Evolutionary conservation across 495 filamentous ascomycete species (phyloP).

Genomic region (Xylaria scruposa): DNA sequence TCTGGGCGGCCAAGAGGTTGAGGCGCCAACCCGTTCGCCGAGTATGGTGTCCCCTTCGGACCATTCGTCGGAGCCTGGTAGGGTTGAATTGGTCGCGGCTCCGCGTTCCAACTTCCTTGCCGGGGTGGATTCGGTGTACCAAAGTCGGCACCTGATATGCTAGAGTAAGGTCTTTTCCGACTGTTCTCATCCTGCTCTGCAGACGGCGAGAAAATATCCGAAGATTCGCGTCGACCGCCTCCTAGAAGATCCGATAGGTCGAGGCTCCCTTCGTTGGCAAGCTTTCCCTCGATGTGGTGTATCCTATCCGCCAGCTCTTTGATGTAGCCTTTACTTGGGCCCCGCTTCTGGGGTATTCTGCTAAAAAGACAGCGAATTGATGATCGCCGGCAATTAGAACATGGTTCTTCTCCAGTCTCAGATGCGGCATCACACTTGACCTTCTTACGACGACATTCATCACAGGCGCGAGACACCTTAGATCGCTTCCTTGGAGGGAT

Average conservation of each 20-base stretch:
- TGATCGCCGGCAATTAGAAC: slow-evolving; percentile 84
- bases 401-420: slow-evolving; percentile 78
- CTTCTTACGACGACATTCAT: slow-evolving; percentile 96
- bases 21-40: slow-evolving; percentile 52
- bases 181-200: slow-evolving; percentile 42
- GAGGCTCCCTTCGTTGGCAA: slow-evolving; percentile 42
- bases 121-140: slow-evolving; percentile 42
- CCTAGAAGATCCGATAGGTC: slow-evolving; percentile 41
- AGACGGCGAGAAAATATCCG: slow-evolving; percentile 46
- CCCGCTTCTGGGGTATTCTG: slow-evolving; percentile 91
- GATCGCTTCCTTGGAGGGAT: slow-evolving; percentile 81
- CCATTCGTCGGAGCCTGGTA: slow-evolving; percentile 41
- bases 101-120: slow-evolving; percentile 43
- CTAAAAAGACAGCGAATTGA: slow-evolving; percentile 84
- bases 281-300: slow-evolving; percentile 77
- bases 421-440: slow-evolving; percentile 91
- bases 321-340: slow-evolving; percentile 97
- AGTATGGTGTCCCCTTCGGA: slow-evolving; percentile 38
- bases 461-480: slow-evolving; percentile 92
- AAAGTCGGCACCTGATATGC: slow-evolving; percentile 51
- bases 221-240: slow-evolving; percentile 43
- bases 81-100: slow-evolving; percentile 50
- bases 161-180: slow-evolving; percentile 54
- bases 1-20: slow-evolving; percentile 41
- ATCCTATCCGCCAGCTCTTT: slow-evolving; percentile 93